These are phyloP conservation scores for Bocquillonia castaneifolia DNA, from an alignment of 441 rosid species.

Conservation along the genomic window DNA sequence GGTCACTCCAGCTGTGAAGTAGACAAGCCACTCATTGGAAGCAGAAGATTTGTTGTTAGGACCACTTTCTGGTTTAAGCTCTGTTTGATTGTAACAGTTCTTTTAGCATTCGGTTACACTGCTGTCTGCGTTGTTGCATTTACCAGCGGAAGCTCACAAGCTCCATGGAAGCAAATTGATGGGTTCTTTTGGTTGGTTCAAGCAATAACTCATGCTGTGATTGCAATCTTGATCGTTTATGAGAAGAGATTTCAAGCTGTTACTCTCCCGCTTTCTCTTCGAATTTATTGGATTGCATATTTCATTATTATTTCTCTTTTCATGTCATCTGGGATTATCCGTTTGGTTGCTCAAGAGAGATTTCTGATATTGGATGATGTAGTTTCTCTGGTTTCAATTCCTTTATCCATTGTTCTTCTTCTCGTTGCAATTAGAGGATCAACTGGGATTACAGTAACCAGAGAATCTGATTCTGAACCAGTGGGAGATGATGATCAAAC, in stretches of 20 bases:
- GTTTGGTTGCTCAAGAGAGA: slow-evolving; percentile 28
- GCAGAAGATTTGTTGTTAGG: slow-evolving; percentile 28
- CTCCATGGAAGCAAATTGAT: slow-evolving; percentile 42
- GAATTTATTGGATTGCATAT: slow-evolving; percentile 59
- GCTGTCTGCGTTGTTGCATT: slow-evolving; percentile 47
- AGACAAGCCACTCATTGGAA: slow-evolving; percentile 52
- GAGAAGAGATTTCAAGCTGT: slow-evolving; percentile 63
- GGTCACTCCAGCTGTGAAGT: slow-evolving; percentile 29
- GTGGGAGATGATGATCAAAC: slow-evolving; percentile 30
- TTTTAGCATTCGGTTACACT: slow-evolving; percentile 45
- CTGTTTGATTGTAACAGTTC: slow-evolving; percentile 34
- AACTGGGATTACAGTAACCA: slow-evolving; percentile 44
- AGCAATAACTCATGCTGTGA: slow-evolving; percentile 57
- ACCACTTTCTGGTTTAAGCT: slow-evolving; percentile 50
- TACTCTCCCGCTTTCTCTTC: slow-evolving; percentile 54
- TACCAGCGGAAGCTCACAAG: slow-evolving; percentile 23
- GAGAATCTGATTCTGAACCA: slow-evolving; percentile 30
- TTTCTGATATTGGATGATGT: slow-evolving; percentile 49
- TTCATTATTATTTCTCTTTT: slow-evolving; percentile 45
- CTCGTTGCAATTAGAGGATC: slow-evolving; percentile 55
- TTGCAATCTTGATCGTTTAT: slow-evolving; percentile 56
- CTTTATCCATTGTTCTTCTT: slow-evolving; percentile 55
- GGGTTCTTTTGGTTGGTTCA: slow-evolving; percentile 63
- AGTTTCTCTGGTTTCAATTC: slow-evolving; percentile 46
- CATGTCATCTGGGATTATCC: slow-evolving; percentile 48